Percentiles rank a stretch among this genome's conserved stretches.
Conservation (phyloP, 2,329 filamentous ascomycete species). For the Ilyonectria mors-panacis region DNA sequence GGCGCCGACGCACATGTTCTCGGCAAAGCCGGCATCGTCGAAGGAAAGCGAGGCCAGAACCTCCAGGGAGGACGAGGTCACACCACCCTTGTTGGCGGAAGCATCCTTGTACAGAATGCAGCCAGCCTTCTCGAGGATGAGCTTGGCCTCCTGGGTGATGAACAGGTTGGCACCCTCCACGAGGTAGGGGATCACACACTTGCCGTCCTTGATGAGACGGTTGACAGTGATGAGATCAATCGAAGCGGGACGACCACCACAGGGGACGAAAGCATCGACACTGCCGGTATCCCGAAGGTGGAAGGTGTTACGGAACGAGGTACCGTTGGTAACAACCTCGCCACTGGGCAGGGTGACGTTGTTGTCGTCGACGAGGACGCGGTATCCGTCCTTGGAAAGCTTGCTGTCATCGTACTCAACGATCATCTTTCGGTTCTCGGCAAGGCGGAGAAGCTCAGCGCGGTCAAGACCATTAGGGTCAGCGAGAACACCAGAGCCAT, state of each 20-base stretch:
- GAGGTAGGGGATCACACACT: slow-evolving; percentile 90
- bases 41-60: slow-evolving; percentile 96
- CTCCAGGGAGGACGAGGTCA: slow-evolving; percentile 96
- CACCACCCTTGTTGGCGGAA: slow-evolving; percentile 97
- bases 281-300: slow-evolving; percentile 84
- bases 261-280: slow-evolving; percentile 94
- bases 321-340: slow-evolving; percentile 91
- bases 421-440: slow-evolving; percentile 91
- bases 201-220: slow-evolving; percentile 92
- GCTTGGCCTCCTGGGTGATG: slow-evolving; percentile 98
- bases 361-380: slow-evolving; percentile 91
- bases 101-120: slow-evolving; percentile 98
- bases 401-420: slow-evolving; percentile 87
- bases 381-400: slow-evolving; percentile 89
- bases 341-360: slow-evolving; percentile 91
- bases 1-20: slow-evolving; percentile 92
- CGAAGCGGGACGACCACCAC: slow-evolving; percentile 95
- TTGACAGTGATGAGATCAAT: slow-evolving; percentile 92
- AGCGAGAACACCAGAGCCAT: slow-evolving; percentile 94
- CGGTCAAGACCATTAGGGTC: slow-evolving; percentile 92
- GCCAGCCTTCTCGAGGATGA: slow-evolving; percentile 94
- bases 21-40: slow-evolving; percentile 87
- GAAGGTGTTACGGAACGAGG: slow-evolving; percentile 96
- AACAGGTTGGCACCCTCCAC: slow-evolving; percentile 99
- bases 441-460: slow-evolving; percentile 85